phyloP scores from a whole-genome alignment of 2,329 filamentous ascomycete species.

The Apiospora saccharicola region DNA sequence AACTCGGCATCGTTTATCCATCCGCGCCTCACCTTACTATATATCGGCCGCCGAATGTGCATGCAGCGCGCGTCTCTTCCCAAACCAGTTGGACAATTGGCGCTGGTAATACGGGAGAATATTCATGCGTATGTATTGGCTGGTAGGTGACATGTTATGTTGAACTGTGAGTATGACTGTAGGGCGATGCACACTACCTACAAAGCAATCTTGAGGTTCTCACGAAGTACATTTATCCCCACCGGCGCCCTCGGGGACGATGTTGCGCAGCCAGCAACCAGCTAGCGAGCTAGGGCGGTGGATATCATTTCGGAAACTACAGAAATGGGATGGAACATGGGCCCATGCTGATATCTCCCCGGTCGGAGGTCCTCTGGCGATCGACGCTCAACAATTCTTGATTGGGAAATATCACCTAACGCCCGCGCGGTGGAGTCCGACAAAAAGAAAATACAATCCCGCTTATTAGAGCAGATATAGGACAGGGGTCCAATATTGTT shows the following conservation, averaged over 20 bases:
- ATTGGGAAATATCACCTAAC: not conserved
- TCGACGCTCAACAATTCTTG: conserved; percentile 7
- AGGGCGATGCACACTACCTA: not conserved
- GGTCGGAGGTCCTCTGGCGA: not conserved
- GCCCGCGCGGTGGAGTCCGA: not conserved
- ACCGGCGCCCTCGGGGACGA: not conserved
- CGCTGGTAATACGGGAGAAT: not conserved
- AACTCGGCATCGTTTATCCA: conserved; percentile 10
- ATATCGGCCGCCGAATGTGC: not conserved
- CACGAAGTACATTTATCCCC: not conserved
- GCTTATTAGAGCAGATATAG: conserved; percentile 9
- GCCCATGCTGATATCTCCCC: conserved; percentile 4
- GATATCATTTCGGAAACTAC: conserved; percentile 6
- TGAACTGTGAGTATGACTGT: not conserved
- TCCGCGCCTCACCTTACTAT: not conserved
- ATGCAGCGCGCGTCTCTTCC: not conserved
- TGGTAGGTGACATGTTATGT: not conserved
- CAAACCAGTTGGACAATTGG: not conserved
- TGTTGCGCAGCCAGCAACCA: not conserved
- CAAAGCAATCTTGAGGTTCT: not conserved
- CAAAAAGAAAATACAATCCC: not conserved
- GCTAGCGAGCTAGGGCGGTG: not conserved
- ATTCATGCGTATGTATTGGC: not conserved
- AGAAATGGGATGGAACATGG: not conserved
- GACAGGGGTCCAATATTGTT: not conserved